Base-by-base conservation (phyloP, 2,329 filamentous ascomycete species). In the Colletotrichum musicola region DNA sequence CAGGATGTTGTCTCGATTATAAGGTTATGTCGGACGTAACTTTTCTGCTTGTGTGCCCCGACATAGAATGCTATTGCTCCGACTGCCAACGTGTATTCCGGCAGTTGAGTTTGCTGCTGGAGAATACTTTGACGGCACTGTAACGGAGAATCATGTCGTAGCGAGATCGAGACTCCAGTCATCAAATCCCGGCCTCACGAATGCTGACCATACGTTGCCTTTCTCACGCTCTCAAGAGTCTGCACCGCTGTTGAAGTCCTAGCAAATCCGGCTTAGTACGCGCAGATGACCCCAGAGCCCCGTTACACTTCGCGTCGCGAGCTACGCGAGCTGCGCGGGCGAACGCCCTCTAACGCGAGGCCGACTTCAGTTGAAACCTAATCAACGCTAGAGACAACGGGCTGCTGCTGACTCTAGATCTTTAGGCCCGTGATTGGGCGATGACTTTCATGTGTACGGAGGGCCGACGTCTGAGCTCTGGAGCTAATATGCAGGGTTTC, bases 11-110 rank as follows among this genome's bases (percentile, higher is more conserved):
- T 42, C 16, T 42, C 10, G 9, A 42, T 22, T 6, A 14, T 35
- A 20, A 42, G n/a, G 22, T 57, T 57, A 40, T 44, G 22, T 38
- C 55, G 40, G 55, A 57, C 44, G 55, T 57, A 38, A 30, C 55
- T 12, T n/a, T 7, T 12, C 22, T 12, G 20, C 22, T 57, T n/a
- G 3, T 47, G 22, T 22, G n/a, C 18, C 10, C n/a, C n/a, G 40
- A 47, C 10, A 18, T 10, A 18, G 18, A n/a, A 20, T 20, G 16
- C 18, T 47, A 16, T 47, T n/a, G 2, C n/a, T 6, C 44, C 44
- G 10, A 35, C 30, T 35, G 30, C 30, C 30, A 10, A 10, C 7
- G 30, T 35, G 30, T 35, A 35, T 51, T 16, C 42, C 20, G n/a
- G 5, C 35, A 25, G 6, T 7, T n/a, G 4, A 1, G 18, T 42